Percentiles rank a stretch among this genome's conserved stretches.
Conservation (phyloP, 306 rosid species). For the Cicer judaicum region DNA sequence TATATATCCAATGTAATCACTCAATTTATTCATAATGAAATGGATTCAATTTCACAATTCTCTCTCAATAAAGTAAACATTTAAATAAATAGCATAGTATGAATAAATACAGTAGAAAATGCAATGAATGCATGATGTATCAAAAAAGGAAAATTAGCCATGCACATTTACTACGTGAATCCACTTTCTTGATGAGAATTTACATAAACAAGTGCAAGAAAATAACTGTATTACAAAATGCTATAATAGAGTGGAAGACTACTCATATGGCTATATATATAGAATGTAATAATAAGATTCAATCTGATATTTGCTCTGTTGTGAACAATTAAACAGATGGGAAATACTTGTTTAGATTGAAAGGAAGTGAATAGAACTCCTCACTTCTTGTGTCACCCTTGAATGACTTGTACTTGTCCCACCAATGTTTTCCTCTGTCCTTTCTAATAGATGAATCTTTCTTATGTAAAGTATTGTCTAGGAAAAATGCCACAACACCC, state of each 20-base stretch:
- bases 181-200: slow-evolving; percentile 55
- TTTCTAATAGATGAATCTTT: slow-evolving; percentile 56
- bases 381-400: slow-evolving; percentile 82
- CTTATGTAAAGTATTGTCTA: slow-evolving; percentile 79
- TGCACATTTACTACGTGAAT: slow-evolving; percentile 48
- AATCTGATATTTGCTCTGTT: slow-evolving; percentile 42
- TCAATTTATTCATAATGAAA: too few relatives aligned
- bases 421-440: slow-evolving; percentile 96
- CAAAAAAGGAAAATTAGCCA: slow-evolving; percentile 39
- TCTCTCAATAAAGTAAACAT: background rate
- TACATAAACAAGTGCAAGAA: slow-evolving; percentile 59
- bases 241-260: slow-evolving; percentile 47
- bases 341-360: slow-evolving; percentile 93
- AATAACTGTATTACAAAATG: slow-evolving; percentile 53
- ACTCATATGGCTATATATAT: slow-evolving; percentile 51
- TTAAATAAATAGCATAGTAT: background rate
- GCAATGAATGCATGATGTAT: slow-evolving; percentile 18
- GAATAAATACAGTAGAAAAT: background rate
- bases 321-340: slow-evolving; percentile 74
- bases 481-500: slow-evolving; percentile 78
- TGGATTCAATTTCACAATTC: too few relatives aligned
- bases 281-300: slow-evolving; percentile 39
- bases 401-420: slow-evolving; percentile 91
- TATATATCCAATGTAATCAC: too few relatives aligned
- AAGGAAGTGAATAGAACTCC: slow-evolving; percentile 92